Base-by-base conservation (phyloP, 208 protist genomes). In the Leishmania martiniquensis region DNA sequence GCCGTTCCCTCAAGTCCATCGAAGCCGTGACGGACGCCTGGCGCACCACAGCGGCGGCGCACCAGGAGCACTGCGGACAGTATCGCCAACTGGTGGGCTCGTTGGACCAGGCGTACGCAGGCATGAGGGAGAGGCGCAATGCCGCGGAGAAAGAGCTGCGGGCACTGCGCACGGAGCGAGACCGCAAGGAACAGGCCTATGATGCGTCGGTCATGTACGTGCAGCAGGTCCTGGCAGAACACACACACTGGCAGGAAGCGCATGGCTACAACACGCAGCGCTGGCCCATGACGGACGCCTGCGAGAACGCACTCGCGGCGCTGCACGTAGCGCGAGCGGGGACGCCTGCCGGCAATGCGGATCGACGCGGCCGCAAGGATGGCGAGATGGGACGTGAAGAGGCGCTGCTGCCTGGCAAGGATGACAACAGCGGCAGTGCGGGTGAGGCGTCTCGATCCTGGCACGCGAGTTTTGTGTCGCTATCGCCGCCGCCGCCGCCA, bases 181-280 rank as follows among this genome's bases (percentile, higher is more conserved):
- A 95, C 67, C 82, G 81, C 54, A 87, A 91, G 73, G 83, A 91
- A 42, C 85, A 87, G 2, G 69, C 89, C 1, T 88, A 93, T 63
- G 89, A 95, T 71, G 70, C 85, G 66, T 90, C 86, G 3, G 82
- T 94, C 32, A 59, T 85, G 65, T 94, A 96, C 81, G 85, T 96
- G 5, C 85, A 93, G 62, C 72, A 81, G n/a, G 86, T 95, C 4
- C 55, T 96, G 22, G 85, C 89, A 17, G 93, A 96, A 77, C 87
- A 91, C 62, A 83, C 86, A 0, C 57, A 79, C 55, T 95, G 91
- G 91, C 91, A 96, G 83, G 82, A 91, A 74, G 37, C 79, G 75
- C 76, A 88, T 66, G 85, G 89, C 25, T 81, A 88, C 81, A 94
- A 96, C 75, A 77, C 72, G 20, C 80, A 79, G 34, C 74, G 88